Percentiles rank a stretch among this genome's conserved stretches.
phyloP scores from a whole-genome alignment of 441 rosid species.

The Mallotus repandus region DNA sequence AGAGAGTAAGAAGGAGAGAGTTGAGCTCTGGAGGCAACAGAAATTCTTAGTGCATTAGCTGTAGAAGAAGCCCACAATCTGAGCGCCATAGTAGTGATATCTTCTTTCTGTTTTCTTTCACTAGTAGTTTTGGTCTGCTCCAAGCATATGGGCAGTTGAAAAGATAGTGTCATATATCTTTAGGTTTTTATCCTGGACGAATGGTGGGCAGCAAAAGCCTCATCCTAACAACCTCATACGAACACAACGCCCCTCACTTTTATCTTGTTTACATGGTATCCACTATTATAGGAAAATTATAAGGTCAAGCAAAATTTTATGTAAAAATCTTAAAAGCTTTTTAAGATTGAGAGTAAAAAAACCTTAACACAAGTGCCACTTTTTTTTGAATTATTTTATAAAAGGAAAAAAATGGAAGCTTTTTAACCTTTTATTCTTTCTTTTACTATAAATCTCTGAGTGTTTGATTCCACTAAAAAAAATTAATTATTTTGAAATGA shows the following conservation, averaged over 20 bases:
- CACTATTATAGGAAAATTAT: too few species aligned
- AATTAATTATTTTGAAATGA: too few species aligned
- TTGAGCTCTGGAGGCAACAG: slow-evolving; percentile 49
- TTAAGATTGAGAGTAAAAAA: too few species aligned
- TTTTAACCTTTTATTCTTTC: too few species aligned
- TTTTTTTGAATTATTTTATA: too few species aligned
- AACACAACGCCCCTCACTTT: not conserved
- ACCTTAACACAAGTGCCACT: too few species aligned
- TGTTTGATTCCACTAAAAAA: too few species aligned
- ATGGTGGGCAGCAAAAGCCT: slow-evolving; percentile 80
- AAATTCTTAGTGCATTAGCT: slow-evolving; percentile 76
- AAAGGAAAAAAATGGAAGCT: too few species aligned
- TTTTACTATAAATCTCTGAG: too few species aligned
- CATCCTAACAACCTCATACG: slow-evolving; percentile 42
- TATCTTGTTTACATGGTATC: too few species aligned
- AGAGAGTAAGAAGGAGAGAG: slow-evolving; percentile 52
- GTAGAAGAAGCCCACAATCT: slow-evolving; percentile 97
- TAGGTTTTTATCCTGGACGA: slow-evolving; percentile 51
- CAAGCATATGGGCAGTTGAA: slow-evolving; percentile 2
- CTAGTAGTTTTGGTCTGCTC: slow-evolving; percentile 8
- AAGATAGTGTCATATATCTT: not conserved
- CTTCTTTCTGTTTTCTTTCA: not conserved
- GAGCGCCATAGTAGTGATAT: slow-evolving; percentile 53
- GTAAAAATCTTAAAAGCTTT: rapidly evolving
- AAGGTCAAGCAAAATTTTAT: too few species aligned